These are phyloP conservation scores for Plasmodium gallinaceum DNA, from an alignment of 169 alveolate genomes.

Conservation along the genomic window DNA sequence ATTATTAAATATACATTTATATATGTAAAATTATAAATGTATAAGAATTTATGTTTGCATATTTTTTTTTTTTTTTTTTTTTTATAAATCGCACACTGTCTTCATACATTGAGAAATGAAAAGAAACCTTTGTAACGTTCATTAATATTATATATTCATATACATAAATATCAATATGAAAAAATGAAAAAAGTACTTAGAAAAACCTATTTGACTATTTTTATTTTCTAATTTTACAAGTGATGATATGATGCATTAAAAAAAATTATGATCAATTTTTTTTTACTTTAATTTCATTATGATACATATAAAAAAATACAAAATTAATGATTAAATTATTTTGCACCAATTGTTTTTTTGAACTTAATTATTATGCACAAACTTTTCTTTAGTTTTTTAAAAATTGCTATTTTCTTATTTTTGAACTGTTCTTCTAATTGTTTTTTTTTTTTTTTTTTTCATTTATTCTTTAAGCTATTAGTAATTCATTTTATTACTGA, in stretches of 20 bases:
- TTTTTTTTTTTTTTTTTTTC: too few relatives aligned
- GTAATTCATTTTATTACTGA: slow-evolving; percentile 5
- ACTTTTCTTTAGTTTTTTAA: slow-evolving; percentile 17
- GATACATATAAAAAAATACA: too few relatives aligned
- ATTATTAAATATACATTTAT: neutral
- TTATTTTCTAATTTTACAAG: too few relatives aligned
- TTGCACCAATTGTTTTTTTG: slow-evolving; percentile 61
- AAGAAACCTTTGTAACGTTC: neutral
- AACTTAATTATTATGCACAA: neutral
- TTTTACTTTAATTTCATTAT: too few relatives aligned
- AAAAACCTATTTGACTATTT: too few relatives aligned
- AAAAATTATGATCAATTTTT: too few relatives aligned
- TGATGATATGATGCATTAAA: too few relatives aligned
- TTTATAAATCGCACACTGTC: slow-evolving; percentile 70
- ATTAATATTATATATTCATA: too few relatives aligned
- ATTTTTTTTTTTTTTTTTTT: slow-evolving; percentile 37
- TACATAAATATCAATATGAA: too few relatives aligned
- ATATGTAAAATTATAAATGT: neutral
- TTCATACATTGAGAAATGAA: slow-evolving; percentile 28
- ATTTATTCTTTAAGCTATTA: slow-evolving; percentile 19
- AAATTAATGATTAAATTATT: neutral
- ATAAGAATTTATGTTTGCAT: neutral
- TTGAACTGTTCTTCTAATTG: slow-evolving; percentile 3
- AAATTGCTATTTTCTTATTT: slow-evolving; percentile 16
- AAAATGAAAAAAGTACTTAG: too few relatives aligned